These are phyloP conservation scores for Polygonum maritimum DNA, from an alignment of 148 eudicot species.

Conservation along the genomic window DNA sequence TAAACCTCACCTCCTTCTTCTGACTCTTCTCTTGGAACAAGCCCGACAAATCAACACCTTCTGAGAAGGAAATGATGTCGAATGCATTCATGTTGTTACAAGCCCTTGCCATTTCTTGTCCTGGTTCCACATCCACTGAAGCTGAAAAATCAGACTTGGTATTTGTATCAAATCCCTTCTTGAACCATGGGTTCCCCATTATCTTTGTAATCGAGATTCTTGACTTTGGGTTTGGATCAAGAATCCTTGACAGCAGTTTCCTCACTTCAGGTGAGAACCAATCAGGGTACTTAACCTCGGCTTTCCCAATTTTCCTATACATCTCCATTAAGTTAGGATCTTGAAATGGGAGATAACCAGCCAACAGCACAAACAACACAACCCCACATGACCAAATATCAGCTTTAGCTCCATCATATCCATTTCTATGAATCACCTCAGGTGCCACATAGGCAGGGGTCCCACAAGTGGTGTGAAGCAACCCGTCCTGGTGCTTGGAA, in stretches of 20 bases:
- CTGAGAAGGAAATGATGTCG: conserved; percentile 38
- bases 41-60: conserved; percentile 40
- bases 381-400: conserved; percentile 56
- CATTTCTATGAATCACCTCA: conserved; percentile 37
- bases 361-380: conserved; percentile 34
- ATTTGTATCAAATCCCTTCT: conserved; percentile 25
- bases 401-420: conserved; percentile 45
- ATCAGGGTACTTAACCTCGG: conserved; percentile 32
- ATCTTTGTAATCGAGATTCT: conserved; percentile 36
- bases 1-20: conserved; percentile 34
- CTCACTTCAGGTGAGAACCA: conserved; percentile 33
- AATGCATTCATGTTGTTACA: conserved; percentile 40
- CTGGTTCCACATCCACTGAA: neutral
- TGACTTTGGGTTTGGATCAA: conserved; percentile 37
- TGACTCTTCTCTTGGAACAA: conserved; percentile 34
- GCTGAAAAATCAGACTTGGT: neutral
- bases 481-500: conserved; percentile 35
- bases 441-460: conserved; percentile 13
- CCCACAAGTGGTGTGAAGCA: conserved; percentile 22
- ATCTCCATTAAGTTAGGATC: conserved; percentile 42
- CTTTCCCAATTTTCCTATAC: conserved; percentile 45
- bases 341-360: conserved; percentile 41
- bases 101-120: neutral
- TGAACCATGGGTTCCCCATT: conserved; percentile 37
- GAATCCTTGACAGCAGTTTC: conserved; percentile 27